Conservation (phyloP, 2,329 filamentous ascomycete species). For the Didymellaceae sp. region DNA sequence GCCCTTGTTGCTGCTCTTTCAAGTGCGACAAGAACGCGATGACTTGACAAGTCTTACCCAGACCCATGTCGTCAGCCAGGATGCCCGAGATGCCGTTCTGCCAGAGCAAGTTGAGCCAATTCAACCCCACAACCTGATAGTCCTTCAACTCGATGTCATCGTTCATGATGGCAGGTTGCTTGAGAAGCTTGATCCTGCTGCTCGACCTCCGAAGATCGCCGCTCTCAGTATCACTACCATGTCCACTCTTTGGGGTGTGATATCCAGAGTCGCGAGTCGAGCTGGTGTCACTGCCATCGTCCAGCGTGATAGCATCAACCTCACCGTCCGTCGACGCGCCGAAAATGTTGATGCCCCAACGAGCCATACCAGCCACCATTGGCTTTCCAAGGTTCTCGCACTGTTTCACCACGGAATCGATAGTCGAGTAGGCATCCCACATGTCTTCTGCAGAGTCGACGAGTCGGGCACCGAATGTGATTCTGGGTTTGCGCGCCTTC, state of each 20-base stretch:
- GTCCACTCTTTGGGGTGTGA: constrained; percentile 62
- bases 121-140: constrained; percentile 92
- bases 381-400: constrained; percentile 77
- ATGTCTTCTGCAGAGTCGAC: constrained; percentile 74
- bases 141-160: constrained; percentile 81
- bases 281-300: constrained; percentile 48
- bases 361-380: constrained; percentile 68
- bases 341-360: constrained; percentile 72
- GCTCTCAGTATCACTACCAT: constrained; percentile 54
- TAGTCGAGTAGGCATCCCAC: constrained; percentile 78
- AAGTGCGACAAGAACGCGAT: constrained; percentile 90
- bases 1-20: constrained; percentile 70
- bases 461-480: constrained; percentile 69
- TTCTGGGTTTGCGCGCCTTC: constrained; percentile 48
- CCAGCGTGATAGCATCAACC: constrained; percentile 64
- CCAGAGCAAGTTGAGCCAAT: constrained; percentile 90
- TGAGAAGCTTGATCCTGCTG: constrained; percentile 55
- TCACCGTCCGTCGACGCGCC: constrained; percentile 66
- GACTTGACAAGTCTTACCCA: constrained; percentile 95
- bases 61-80: constrained; percentile 94
- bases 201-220: constrained; percentile 49
- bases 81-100: constrained; percentile 83
- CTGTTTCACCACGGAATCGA: constrained; percentile 79
- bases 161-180: constrained; percentile 80
- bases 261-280: constrained; percentile 69